These are phyloP conservation scores for Suillus cothurnatus DNA, from an alignment of 768 basidiomycete species.

Conservation along the genomic window DNA sequence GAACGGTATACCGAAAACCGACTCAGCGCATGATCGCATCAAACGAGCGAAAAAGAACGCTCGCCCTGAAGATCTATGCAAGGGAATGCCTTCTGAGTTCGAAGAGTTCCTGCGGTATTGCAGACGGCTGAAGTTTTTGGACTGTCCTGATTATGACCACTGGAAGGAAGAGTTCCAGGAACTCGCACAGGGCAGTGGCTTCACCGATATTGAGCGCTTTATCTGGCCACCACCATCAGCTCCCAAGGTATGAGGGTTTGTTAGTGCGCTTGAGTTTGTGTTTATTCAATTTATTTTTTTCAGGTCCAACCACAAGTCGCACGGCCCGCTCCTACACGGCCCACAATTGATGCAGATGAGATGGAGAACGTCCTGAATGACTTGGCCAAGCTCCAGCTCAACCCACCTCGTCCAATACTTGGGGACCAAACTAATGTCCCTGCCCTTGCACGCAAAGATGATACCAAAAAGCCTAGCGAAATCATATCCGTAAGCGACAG, in stretches of 20 bases:
- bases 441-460: slow-evolving; percentile 38
- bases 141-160: slow-evolving; percentile 63
- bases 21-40: slow-evolving; percentile 60
- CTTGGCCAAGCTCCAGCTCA: slow-evolving; percentile 60
- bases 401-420: slow-evolving; percentile 46
- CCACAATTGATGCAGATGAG: slow-evolving; percentile 38
- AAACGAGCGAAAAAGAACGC: slow-evolving; percentile 66
- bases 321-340: slow-evolving; percentile 18
- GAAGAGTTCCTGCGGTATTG: slow-evolving; percentile 79
- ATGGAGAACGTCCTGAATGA: slow-evolving; percentile 60
- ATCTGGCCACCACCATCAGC: slow-evolving; percentile 69
- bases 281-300: slow-evolving; percentile 7
- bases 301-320: slow-evolving; percentile 37
- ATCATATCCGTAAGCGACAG: slow-evolving; percentile 47
- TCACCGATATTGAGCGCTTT: slow-evolving; percentile 57
- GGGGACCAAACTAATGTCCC: slow-evolving; percentile 51
- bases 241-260: slow-evolving; percentile 28
- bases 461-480: slow-evolving; percentile 26
- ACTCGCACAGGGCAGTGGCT: slow-evolving; percentile 64
- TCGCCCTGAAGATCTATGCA: slow-evolving; percentile 66
- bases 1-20: slow-evolving; percentile 76
- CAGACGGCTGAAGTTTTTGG: slow-evolving; percentile 66
- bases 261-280: not conserved
- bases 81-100: slow-evolving; percentile 67
- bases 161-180: slow-evolving; percentile 70